Conservation (phyloP, 2,329 filamentous ascomycete genomes). For the Aspergillus thermomutatus region DNA sequence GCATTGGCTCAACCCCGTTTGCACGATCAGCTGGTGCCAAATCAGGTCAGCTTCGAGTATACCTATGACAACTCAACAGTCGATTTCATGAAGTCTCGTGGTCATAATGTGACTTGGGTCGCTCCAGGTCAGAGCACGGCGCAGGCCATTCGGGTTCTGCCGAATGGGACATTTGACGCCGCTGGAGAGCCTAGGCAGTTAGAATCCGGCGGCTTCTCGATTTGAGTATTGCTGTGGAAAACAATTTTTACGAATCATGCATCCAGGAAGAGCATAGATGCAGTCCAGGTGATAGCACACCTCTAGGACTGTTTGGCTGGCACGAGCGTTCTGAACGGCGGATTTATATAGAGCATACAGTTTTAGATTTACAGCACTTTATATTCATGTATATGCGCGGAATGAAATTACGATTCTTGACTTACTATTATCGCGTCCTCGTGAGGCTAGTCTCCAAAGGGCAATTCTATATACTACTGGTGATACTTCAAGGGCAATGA, state of each 20-base stretch:
- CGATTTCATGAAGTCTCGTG: slow-evolving; percentile 59
- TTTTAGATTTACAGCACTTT: background rate
- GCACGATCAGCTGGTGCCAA: slow-evolving; percentile 79
- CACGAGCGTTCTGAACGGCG: no score
- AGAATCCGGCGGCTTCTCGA: slow-evolving; percentile 64
- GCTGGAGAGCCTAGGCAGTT: slow-evolving; percentile 71
- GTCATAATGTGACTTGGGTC: slow-evolving; percentile 71
- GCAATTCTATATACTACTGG: no score
- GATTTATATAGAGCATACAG: no score
- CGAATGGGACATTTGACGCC: slow-evolving; percentile 71
- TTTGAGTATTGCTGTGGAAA: slow-evolving; percentile 30
- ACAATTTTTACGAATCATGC: background rate
- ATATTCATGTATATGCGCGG: background rate
- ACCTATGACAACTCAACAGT: slow-evolving; percentile 63
- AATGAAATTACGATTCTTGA: background rate
- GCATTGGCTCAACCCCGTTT: slow-evolving; percentile 66
- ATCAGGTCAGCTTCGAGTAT: slow-evolving; percentile 65
- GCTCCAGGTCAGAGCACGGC: slow-evolving; percentile 63
- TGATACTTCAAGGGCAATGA: no score
- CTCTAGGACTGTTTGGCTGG: no score
- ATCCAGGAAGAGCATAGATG: background rate
- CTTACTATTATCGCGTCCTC: no score
- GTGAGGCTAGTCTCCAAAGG: no score
- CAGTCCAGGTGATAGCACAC: background rate
- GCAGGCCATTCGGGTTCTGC: slow-evolving; percentile 62